A percentile compares a stretch with the other conserved stretches of the same genome.
Evolutionary conservation across 2,329 filamentous ascomycete genomes (phyloP).

Genomic region (Lojkania enalia): DNA sequence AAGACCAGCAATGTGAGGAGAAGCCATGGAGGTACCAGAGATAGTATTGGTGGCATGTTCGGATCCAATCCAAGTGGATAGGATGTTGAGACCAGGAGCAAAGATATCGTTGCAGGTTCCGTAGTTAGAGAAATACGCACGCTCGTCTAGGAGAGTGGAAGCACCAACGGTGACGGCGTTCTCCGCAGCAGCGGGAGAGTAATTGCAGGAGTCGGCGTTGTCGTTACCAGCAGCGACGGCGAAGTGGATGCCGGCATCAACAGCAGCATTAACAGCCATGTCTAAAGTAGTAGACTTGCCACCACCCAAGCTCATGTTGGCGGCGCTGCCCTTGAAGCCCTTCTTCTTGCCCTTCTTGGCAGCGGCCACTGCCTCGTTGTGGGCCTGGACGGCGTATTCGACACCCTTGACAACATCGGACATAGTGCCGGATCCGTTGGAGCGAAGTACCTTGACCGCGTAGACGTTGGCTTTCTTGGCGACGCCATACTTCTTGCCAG

Average conservation of each 20-base stretch:
- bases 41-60: slow-evolving; percentile 97
- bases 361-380: slow-evolving; percentile 72
- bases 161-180: slow-evolving; percentile 96
- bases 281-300: slow-evolving; percentile 94
- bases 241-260: slow-evolving; percentile 91
- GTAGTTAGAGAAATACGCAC: slow-evolving; percentile 99
- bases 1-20: slow-evolving; percentile 93
- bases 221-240: slow-evolving; percentile 98
- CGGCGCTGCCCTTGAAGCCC: slow-evolving; percentile 97
- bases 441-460: slow-evolving; percentile 96
- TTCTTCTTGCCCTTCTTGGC: slow-evolving; percentile 89
- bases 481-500: slow-evolving; percentile 98
- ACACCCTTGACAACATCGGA: slow-evolving; percentile 98
- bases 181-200: slow-evolving; percentile 90
- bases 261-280: slow-evolving; percentile 89
- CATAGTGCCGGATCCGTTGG: slow-evolving; percentile 98
- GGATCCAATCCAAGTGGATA: slow-evolving; percentile 98
- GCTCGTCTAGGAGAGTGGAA: slow-evolving; percentile 88
- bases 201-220: slow-evolving; percentile 98
- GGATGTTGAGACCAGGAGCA: slow-evolving; percentile 92
- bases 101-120: slow-evolving; percentile 99
- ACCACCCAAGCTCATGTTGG: slow-evolving; percentile 99
- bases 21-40: slow-evolving; percentile 99
- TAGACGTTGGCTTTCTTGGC: slow-evolving; percentile 98
- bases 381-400: slow-evolving; percentile 84